Evolutionary conservation across 805 yeast genomes (phyloP).

Genomic region (Metschnikowia noctiluminum): DNA sequence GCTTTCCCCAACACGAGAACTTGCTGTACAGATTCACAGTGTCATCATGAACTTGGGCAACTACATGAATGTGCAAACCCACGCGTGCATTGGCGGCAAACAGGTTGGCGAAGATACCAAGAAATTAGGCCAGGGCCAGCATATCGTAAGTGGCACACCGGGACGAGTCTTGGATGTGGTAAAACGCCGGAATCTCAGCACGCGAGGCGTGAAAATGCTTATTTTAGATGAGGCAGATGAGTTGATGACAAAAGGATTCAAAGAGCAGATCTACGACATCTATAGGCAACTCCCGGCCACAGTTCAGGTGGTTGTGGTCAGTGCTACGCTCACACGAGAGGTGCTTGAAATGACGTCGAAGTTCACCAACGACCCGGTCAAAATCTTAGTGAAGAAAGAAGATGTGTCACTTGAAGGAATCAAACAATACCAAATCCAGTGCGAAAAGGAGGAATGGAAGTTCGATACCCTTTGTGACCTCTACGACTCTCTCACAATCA

Average conservation of each 20-base stretch:
- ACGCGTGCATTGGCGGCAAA: constrained; percentile 94
- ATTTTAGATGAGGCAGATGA: constrained; percentile 98
- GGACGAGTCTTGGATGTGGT: constrained; percentile 93
- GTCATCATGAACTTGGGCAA: constrained; percentile 85
- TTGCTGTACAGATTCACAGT: constrained; percentile 88
- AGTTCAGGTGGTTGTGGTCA: constrained; percentile 88
- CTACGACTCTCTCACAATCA: constrained; percentile 90
- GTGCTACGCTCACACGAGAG: constrained; percentile 91
- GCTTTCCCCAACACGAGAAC: constrained; percentile 93
- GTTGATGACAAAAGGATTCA: constrained; percentile 86
- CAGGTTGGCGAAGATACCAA: constrained; percentile 77
- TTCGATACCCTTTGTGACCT: constrained; percentile 92
- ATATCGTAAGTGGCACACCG: constrained; percentile 95
- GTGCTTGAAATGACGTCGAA: constrained; percentile 89
- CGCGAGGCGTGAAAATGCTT: constrained; percentile 80
- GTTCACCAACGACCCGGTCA: constrained; percentile 90
- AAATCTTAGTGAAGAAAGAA: constrained; percentile 91
- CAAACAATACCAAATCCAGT: constrained; percentile 85
- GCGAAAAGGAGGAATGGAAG: constrained; percentile 91
- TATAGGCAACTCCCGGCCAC: constrained; percentile 79
- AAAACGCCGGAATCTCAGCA: constrained; percentile 70
- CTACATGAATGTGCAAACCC: constrained; percentile 80
- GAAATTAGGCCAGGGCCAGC: constrained; percentile 73
- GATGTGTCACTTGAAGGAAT: constrained; percentile 93
- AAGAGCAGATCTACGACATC: constrained; percentile 91